These are phyloP conservation scores for Coemansia sp. DNA, from an alignment of 192 early-diverging fungal species.

Conservation along the genomic window DNA sequence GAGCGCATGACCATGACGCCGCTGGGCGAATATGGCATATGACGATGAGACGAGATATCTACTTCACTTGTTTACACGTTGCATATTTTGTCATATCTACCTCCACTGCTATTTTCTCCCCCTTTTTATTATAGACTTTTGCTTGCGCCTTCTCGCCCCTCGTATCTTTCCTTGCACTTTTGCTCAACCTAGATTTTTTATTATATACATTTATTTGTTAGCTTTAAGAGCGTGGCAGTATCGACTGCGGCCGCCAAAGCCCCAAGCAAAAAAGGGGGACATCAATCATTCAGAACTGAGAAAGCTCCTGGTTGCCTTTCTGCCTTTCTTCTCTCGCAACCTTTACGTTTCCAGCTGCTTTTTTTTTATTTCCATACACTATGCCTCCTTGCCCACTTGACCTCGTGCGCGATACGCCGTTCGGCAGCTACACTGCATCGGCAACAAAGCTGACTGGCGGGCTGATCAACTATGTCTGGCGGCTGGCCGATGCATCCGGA, in stretches of 20 bases:
- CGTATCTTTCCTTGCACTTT: not conserved
- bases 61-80: not conserved
- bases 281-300: no score
- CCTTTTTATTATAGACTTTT: constrained; percentile 1
- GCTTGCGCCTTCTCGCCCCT: not conserved
- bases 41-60: no score
- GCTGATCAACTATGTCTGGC: constrained; percentile 39
- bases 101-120: not conserved
- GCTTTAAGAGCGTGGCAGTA: not conserved
- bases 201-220: not conserved
- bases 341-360: not conserved
- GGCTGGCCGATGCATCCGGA: constrained; percentile 3
- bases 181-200: constrained; percentile 7
- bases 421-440: constrained; percentile 11
- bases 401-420: constrained; percentile 21
- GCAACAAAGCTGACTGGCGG: constrained; percentile 32
- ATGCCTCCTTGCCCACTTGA: constrained; percentile 23
- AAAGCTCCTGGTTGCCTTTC: not conserved
- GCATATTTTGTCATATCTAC: not conserved
- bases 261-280: not conserved
- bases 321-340: not conserved
- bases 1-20: constrained; percentile 31
- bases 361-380: not conserved
- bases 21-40: constrained; percentile 17
- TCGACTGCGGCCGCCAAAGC: not conserved